These are phyloP conservation scores for Mycosarcoma mackinlayi DNA, from an alignment of 1,284 basidiomycete species.

Conservation along the genomic window DNA sequence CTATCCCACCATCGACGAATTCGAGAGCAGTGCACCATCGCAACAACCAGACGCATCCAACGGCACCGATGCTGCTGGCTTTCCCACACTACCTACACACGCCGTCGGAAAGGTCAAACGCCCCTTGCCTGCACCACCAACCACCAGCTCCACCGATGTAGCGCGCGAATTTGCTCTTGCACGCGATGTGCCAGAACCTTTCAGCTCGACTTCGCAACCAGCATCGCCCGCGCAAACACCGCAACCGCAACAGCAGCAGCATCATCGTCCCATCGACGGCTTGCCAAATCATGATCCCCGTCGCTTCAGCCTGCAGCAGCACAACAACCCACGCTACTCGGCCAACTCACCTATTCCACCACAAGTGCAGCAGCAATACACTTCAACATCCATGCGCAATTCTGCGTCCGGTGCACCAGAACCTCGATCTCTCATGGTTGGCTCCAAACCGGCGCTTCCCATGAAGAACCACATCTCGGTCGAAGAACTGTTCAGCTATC, in stretches of 20 bases:
- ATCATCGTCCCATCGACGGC: conserved; percentile 29
- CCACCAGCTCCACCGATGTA: conserved; percentile 30
- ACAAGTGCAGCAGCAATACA: conserved; percentile 4
- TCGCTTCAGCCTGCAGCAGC: conserved; percentile 30
- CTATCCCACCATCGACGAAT: conserved; percentile 58
- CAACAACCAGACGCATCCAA: conserved; percentile 6
- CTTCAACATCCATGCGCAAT: conserved; percentile 15
- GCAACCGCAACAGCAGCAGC: not conserved
- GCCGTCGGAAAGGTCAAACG: conserved; percentile 35
- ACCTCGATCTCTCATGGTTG: conserved; percentile 37
- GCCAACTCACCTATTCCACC: conserved; percentile 17
- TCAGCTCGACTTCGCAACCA: conserved; percentile 16
- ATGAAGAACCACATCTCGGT: conserved; percentile 53
- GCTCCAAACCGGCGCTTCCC: conserved; percentile 50
- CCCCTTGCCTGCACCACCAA: conserved; percentile 48
- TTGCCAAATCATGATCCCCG: conserved; percentile 29
- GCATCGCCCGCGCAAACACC: conserved; percentile 7
- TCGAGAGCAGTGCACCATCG: conserved; percentile 32
- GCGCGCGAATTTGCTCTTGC: conserved; percentile 46
- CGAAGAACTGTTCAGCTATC: conserved; percentile 59
- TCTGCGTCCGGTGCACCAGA: conserved; percentile 5
- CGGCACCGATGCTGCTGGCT: conserved; percentile 15
- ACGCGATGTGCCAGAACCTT: conserved; percentile 51
- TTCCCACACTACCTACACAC: conserved; percentile 48
- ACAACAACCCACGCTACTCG: conserved; percentile 10